phyloP scores from a whole-genome alignment of 129 eudicot genomes.

The Cynara cardunculus region DNA sequence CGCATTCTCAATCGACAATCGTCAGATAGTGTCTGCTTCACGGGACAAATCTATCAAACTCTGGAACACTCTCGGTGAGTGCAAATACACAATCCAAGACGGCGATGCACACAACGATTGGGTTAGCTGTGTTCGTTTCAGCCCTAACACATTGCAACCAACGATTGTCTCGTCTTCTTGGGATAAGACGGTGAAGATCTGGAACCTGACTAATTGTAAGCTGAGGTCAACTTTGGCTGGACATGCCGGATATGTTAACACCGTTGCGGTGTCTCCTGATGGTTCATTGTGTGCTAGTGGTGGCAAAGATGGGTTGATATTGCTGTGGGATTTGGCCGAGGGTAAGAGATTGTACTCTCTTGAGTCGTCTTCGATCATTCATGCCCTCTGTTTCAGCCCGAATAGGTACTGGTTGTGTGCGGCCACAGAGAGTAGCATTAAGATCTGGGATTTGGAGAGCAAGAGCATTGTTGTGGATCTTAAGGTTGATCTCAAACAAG shows the following conservation, averaged over 20 bases:
- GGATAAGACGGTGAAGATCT: conserved; percentile 67
- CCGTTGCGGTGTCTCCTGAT: conserved; percentile 69
- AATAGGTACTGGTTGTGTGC: conserved; percentile 83
- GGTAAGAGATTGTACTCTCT: conserved; percentile 56
- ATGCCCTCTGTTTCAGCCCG: conserved; percentile 63
- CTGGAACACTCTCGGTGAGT: conserved; percentile 83
- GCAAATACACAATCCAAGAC: conserved; percentile 77
- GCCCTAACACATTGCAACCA: conserved; percentile 61
- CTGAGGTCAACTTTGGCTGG: conserved; percentile 53
- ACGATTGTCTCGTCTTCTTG: conserved; percentile 60
- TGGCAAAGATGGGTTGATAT: conserved; percentile 63
- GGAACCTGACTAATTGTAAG: conserved; percentile 73
- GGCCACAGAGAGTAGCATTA: conserved; percentile 60
- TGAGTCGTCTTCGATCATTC: conserved; percentile 57
- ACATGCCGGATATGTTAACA: conserved; percentile 48
- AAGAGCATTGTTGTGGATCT: conserved; percentile 53
- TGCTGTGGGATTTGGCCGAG: conserved; percentile 81
- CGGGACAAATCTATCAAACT: conserved; percentile 64
- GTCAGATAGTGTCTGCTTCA: conserved; percentile 76
- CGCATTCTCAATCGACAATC: conserved; percentile 67
- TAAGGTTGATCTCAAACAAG: conserved; percentile 66
- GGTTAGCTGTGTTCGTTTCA: conserved; percentile 69
- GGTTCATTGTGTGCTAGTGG: conserved; percentile 83
- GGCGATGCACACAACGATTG: conserved; percentile 64
- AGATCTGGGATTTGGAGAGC: conserved; percentile 82